Percentiles rank a stretch among this genome's conserved stretches.
These are phyloP conservation scores for Coemansia sp. DNA, from an alignment of 192 early-diverging fungal species.

Conservation along the genomic window DNA sequence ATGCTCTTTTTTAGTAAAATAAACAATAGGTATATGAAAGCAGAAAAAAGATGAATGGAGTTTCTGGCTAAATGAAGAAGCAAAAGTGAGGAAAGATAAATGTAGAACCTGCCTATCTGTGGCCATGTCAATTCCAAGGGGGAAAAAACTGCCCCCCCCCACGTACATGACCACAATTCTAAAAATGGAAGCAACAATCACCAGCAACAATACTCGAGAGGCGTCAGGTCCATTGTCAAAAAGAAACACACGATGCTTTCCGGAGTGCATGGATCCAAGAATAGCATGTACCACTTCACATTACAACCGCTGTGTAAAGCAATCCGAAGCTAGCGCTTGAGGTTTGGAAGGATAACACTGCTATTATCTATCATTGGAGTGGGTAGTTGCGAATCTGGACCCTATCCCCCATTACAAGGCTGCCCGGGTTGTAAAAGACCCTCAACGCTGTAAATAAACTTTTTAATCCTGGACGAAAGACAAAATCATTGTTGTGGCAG, in stretches of 20 bases:
- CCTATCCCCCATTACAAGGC: no score
- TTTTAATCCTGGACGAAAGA: no score
- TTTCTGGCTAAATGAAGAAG: background rate
- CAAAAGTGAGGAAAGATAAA: background rate
- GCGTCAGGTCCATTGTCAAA: conserved; percentile 1
- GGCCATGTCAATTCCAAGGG: background rate
- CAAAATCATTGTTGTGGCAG: no score
- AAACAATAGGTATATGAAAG: background rate
- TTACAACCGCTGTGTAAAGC: no score
- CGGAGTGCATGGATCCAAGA: background rate
- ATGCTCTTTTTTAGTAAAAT: no score
- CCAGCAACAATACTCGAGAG: background rate
- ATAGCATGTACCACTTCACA: background rate
- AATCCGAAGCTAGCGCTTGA: no score
- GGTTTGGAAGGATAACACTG: no score
- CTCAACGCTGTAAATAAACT: no score
- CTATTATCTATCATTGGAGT: no score
- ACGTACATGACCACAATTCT: background rate
- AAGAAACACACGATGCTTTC: background rate
- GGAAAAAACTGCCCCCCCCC: background rate
- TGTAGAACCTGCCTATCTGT: background rate
- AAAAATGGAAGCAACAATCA: background rate
- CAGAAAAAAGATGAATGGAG: background rate
- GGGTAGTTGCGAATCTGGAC: no score
- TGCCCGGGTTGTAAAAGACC: no score